phyloP scores from a whole-genome alignment of 768 basidiomycete genomes.

The Tricholoma furcatifolium region DNA sequence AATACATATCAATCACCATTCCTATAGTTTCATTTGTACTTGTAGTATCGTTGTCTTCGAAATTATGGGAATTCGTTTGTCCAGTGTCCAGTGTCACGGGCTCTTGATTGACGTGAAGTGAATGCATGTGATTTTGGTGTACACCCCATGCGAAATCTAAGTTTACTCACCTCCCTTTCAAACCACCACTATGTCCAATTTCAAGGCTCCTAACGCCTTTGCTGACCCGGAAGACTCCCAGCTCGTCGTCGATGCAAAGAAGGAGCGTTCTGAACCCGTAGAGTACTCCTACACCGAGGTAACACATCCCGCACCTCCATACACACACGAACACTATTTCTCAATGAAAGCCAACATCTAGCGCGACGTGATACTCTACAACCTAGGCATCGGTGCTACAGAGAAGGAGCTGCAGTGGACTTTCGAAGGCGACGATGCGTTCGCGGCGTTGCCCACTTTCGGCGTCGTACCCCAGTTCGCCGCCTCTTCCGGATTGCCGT shows the following conservation, averaged over 20 bases:
- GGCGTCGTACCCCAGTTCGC: constrained; percentile 92
- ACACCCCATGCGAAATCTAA: background rate
- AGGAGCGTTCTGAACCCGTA: constrained; percentile 45
- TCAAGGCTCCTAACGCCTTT: constrained; percentile 50
- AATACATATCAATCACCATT: background rate
- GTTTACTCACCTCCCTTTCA: background rate
- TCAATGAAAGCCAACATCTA: constrained; percentile 14
- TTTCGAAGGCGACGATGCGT: constrained; percentile 86
- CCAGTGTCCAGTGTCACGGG: background rate
- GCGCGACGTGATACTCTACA: constrained; percentile 92
- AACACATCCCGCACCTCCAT: background rate
- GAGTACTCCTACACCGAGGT: constrained; percentile 78
- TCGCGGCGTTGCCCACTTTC: constrained; percentile 87
- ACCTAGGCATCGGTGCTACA: constrained; percentile 91
- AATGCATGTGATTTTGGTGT: constrained; percentile 5
- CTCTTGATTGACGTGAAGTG: background rate
- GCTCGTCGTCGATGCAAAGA: constrained; percentile 82
- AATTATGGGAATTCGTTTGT: background rate
- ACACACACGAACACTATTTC: background rate
- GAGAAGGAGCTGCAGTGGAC: constrained; percentile 91
- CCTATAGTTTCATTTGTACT: too few relatives aligned
- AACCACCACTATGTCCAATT: constrained; percentile 29
- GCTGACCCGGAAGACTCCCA: constrained; percentile 80
- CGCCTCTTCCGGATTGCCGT: constrained; percentile 60
- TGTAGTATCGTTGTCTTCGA: background rate